These are phyloP conservation scores for Boletus coccyginus DNA, from an alignment of 768 basidiomycete species.

Conservation along the genomic window DNA sequence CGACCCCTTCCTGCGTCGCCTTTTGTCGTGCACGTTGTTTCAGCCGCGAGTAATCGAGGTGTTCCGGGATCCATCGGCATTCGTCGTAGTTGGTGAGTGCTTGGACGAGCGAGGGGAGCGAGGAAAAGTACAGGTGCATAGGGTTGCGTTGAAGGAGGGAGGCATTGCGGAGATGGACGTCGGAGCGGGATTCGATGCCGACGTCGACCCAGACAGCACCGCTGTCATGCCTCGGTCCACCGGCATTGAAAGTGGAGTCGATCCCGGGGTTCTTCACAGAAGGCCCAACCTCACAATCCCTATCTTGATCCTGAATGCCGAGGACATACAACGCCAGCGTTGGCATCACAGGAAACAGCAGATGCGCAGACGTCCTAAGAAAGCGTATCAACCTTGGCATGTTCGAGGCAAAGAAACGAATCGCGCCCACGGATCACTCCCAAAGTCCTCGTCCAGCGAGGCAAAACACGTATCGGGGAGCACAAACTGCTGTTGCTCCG, in stretches of 20 bases:
- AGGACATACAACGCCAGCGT: constrained; percentile 54
- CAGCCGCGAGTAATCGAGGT: constrained; percentile 51
- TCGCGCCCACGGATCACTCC: constrained; percentile 26
- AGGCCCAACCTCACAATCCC: constrained; percentile 6
- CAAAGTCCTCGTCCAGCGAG: constrained; percentile 48
- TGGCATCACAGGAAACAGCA: constrained; percentile 57
- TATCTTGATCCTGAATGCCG: constrained; percentile 28
- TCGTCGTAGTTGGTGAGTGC: constrained; percentile 57
- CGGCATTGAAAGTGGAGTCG: neutral
- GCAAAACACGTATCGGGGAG: constrained; percentile 54
- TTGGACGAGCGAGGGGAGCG: constrained; percentile 48
- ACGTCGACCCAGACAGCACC: constrained; percentile 41
- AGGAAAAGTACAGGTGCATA: constrained; percentile 48
- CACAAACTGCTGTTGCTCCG: constrained; percentile 56
- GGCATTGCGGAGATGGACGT: constrained; percentile 61
- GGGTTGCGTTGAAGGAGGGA: constrained; percentile 57
- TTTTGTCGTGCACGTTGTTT: constrained; percentile 59
- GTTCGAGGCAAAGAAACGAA: neutral
- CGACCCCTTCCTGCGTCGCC: constrained; percentile 50
- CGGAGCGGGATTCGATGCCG: constrained; percentile 49
- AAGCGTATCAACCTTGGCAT: neutral
- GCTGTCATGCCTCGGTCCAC: constrained; percentile 1
- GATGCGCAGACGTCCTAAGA: constrained; percentile 43
- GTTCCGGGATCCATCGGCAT: constrained; percentile 53
- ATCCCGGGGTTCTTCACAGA: neutral